Percentiles rank a stretch among this genome's conserved stretches.
Conservation (phyloP, 23 red algal species). For the Gracilaria domingensis region DNA sequence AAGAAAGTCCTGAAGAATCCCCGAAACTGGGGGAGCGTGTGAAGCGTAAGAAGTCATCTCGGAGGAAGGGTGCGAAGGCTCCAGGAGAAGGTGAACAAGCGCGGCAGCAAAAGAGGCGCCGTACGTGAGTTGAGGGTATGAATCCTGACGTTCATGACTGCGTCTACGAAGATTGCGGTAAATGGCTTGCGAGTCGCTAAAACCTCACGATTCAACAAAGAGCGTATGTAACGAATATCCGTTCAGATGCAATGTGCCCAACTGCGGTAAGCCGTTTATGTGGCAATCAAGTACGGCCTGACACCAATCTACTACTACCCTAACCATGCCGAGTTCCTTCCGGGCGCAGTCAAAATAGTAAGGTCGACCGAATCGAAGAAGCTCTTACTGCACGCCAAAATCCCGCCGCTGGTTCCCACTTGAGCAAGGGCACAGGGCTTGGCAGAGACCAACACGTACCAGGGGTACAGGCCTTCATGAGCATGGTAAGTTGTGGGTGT, state of each 20-base stretch:
- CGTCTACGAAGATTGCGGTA: constrained; percentile 43
- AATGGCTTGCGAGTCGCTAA: constrained; percentile 72
- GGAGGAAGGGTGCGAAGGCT: background rate
- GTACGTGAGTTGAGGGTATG: constrained; percentile 59
- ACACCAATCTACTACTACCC: no score
- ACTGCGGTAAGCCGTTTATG: constrained; percentile 72
- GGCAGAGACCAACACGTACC: no score
- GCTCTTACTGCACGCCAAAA: no score
- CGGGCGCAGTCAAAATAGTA: no score
- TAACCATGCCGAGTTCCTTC: no score
- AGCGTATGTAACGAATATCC: constrained; percentile 66
- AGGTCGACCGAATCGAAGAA: no score
- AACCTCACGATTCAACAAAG: constrained; percentile 84
- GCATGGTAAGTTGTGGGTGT: no score
- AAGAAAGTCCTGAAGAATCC: background rate
- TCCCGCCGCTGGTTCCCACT: no score
- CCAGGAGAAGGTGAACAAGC: background rate
- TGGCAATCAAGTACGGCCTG: constrained; percentile 76
- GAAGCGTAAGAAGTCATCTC: background rate
- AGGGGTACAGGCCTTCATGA: no score
- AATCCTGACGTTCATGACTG: constrained; percentile 48
- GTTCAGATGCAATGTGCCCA: constrained; percentile 43
- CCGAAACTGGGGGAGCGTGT: background rate
- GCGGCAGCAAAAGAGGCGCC: background rate
- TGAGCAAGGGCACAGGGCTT: no score